phyloP scores from a whole-genome alignment of 176 grass and related monocot species.

The Triticum urartu region DNA sequence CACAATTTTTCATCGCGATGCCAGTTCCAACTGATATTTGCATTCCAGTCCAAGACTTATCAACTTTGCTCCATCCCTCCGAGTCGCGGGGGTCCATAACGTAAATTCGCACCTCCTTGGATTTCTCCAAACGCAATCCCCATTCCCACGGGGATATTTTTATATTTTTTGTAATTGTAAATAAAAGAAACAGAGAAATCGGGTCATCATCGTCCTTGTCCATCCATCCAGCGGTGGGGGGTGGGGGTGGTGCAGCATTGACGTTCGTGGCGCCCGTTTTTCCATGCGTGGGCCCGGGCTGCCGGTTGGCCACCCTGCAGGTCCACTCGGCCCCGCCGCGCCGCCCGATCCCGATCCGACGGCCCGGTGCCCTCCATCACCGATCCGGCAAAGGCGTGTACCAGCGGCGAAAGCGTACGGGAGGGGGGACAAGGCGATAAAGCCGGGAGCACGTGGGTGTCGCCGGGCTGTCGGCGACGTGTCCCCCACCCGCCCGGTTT shows the following conservation, averaged over 20 bases:
- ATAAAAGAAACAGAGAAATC: neutral
- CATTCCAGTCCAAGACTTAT: neutral
- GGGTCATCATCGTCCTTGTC: neutral
- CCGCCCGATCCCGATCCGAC: neutral
- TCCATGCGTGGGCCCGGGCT: constrained; percentile 18
- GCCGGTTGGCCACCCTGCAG: constrained; percentile 28
- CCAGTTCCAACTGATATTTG: neutral
- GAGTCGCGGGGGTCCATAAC: neutral
- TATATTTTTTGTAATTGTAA: too few relatives aligned
- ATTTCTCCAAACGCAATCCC: neutral
- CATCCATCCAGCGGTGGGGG: neutral
- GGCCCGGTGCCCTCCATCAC: neutral
- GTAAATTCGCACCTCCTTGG: neutral
- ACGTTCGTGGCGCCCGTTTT: neutral
- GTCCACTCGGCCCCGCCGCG: neutral
- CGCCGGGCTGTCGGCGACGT: constrained; percentile 39
- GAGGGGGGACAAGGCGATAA: neutral
- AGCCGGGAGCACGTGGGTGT: constrained; percentile 20
- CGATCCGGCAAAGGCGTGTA: neutral
- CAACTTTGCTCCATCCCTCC: neutral
- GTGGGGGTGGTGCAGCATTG: neutral
- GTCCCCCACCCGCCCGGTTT: neutral
- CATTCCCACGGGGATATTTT: too few relatives aligned
- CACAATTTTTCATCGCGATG: neutral
- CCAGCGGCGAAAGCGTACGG: neutral